Base-by-base conservation (phyloP, 2,329 filamentous ascomycete species). In the Pestalotiopsis sp. region DNA sequence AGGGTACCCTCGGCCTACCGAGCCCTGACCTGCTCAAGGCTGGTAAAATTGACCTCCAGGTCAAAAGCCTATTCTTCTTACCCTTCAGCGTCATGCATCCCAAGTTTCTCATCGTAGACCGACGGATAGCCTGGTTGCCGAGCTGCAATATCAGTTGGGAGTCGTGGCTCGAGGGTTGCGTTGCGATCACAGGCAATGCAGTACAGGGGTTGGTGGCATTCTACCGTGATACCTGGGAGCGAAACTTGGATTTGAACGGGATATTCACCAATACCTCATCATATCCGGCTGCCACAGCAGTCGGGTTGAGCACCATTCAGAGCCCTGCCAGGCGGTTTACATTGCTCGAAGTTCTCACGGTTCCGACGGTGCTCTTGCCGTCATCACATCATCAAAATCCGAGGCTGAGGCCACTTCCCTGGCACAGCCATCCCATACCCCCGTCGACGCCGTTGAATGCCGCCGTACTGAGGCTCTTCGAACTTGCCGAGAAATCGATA, bases 101-200 rank as follows among this genome's bases (percentile, higher is more conserved):
- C 0, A 97, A 97, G 75, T 95, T 93, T 73, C 84, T 95, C 49
- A 84, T 96, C 14, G 79, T 95, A 1, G 94, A 97, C 77, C 86
- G 91, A 0, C 78, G 83, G 39, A 84, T 81, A 2, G 91, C 91
- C 0, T 91, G 91, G 74, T 79, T 96, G 11, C 93, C 93, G 0
- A 94, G 91, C 74, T 95, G 92, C 79, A 97, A 97, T 74, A 89
- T 97, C 4, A 94, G 92, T 75, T 96, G 92, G 92, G 94, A 96
- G 78, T 81, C 89, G n/a, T 97, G 94, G 94, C 91, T 95, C 31
- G 94, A 97, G 78, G 92, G 91, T 0, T 93, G 91, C 68, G 81
- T 95, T 3, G 88, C 90, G 67, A 79, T 95, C 12, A 83, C 84
- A 6, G 93, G 92, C 0, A 82, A 85, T 0, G 83, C 91, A 0